Base-by-base conservation (phyloP, 1,139 yeast genomes). In the Pneumocystis sp. region DNA sequence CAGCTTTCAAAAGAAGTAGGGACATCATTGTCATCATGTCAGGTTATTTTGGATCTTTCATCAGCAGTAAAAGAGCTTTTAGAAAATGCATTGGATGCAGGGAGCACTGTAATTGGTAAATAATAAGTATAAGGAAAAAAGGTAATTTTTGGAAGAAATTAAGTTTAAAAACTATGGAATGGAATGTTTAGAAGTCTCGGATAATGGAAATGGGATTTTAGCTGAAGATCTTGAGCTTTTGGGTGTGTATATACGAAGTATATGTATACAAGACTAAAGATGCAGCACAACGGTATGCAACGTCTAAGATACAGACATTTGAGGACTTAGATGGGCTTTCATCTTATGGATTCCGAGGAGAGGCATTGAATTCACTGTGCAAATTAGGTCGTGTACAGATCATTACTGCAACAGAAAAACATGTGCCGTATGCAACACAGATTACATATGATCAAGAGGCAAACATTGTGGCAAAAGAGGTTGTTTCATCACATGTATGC, bases 311-410 rank as follows among this genome's bases (percentile, higher is more conserved):
- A 12, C 67, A 73, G 0, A 71, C 74, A 0, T 86, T 86, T 72
- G 83, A 82, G 31, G 89, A 85, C 70, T 75, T 87, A 39, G 76
- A 77, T 7, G 71, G 72, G 3, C 82, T 86, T 6, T 70, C 71
- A 3, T 85, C 93, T 0, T 76, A 86, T 59, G 96, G 96, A 0
- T 89, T 89, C 71, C 79, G 96, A 73, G 96, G 96, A 34, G 96
- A 89, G 74, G 96, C 96, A 0, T 76, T 89, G 71, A 84, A 87
- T 70, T 86, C 95, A 0, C 73, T 89, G 19, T 85, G 91, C 72
- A 79, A 85, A 1, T 76, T 87, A n/a, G 77, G 82, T 3, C 75
- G 83, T 4, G 68, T 80, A 31, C 73, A 74, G 12, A 78, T 90
- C 0, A 76, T 75, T 1, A 89, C 96, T 0, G 81, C 87, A 15